phyloP scores from a whole-genome alignment of 768 basidiomycete species.

The Lactifluus pinguis region DNA sequence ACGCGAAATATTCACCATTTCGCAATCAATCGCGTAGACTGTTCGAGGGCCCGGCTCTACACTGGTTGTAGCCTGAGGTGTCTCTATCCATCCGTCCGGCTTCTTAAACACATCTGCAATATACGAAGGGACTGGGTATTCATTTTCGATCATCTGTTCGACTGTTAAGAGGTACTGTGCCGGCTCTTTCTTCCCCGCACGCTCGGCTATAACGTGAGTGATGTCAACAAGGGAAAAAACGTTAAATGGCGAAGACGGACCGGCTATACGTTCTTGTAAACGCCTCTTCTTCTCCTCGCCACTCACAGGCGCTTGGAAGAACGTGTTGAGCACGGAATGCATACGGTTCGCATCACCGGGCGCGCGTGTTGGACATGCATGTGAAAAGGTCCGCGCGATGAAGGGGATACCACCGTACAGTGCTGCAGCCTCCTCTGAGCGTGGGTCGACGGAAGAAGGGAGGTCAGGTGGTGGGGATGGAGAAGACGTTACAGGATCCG shows the following conservation, averaged over 20 bases:
- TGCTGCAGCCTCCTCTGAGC: slow-evolving; percentile 18
- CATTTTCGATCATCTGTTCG: slow-evolving; percentile 90
- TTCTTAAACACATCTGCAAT: slow-evolving; percentile 62
- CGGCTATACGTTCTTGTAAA: slow-evolving; percentile 33
- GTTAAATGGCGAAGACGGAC: slow-evolving; percentile 23
- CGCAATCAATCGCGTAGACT: slow-evolving; percentile 88
- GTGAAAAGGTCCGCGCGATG: slow-evolving; percentile 74
- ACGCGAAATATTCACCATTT: slow-evolving; percentile 62
- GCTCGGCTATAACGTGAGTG: slow-evolving; percentile 38
- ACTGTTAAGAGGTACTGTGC: slow-evolving; percentile 63
- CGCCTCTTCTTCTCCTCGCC: slow-evolving; percentile 72
- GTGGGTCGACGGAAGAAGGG: slow-evolving; percentile 19
- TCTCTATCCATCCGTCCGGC: slow-evolving; percentile 74
- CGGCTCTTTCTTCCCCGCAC: slow-evolving; percentile 53
- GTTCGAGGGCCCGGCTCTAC: slow-evolving; percentile 29
- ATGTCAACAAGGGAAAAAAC: not conserved
- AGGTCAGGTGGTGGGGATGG: not conserved
- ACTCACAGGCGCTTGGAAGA: slow-evolving; percentile 76
- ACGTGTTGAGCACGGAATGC: slow-evolving; percentile 75
- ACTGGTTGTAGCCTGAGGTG: slow-evolving; percentile 39
- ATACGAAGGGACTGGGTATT: slow-evolving; percentile 85
- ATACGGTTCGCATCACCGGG: slow-evolving; percentile 82
- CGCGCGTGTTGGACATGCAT: slow-evolving; percentile 88
- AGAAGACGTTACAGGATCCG: slow-evolving; percentile 22
- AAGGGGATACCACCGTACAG: slow-evolving; percentile 41